Evolutionary conservation across 2,329 filamentous ascomycete genomes (phyloP), one percentile per base, ranked within the genome.

Genomic region (Saccharata proteae): DNA sequence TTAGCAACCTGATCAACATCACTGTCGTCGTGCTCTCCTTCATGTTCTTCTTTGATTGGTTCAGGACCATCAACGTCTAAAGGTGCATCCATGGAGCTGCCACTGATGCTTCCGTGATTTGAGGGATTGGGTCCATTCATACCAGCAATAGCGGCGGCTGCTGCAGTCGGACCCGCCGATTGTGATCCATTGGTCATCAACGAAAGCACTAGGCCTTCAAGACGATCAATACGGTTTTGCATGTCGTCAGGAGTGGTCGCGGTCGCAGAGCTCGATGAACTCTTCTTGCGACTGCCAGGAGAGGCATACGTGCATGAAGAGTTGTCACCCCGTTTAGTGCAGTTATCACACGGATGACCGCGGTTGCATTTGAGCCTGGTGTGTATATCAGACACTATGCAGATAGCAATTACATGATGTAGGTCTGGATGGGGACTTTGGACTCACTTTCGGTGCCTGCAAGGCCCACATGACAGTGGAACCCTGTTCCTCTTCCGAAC

Each of bases 141-240:
- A 34, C 55, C 51, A 9, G 49, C 52, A 20, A 76, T 67, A 6
- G 62, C 68, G 19, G 71, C 70, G 36, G 69, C 64, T n/a, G 72
- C 72, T 29, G 72, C 71, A 12, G 65, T 55, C 3, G 67, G 64
- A 14, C 72, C 71, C 27, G 68, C 65, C 33, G 71, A 67, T 41
- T 71, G 65, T n/a, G 67, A 69, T 35, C 83, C 83, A 54, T 82
- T 86, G 49, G 88, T 88, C 88, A 96, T 94, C 50, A 96, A 59
- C 16, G 84, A 92, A 42, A 96, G 61, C 38, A 96, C 88, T 54
- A 96, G 64, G 45, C 82, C 80, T 67, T 96, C 88, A 43, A 96
- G 68, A 46, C 88, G 75, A 63, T 96, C 86, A 61, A 96, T 96
- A 54, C 90, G 80, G 52, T 92, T 93, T 62, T 96, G 88, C 88